Base-by-base conservation (phyloP, 2,329 filamentous ascomycete species). In the Xylariaceae sp. region DNA sequence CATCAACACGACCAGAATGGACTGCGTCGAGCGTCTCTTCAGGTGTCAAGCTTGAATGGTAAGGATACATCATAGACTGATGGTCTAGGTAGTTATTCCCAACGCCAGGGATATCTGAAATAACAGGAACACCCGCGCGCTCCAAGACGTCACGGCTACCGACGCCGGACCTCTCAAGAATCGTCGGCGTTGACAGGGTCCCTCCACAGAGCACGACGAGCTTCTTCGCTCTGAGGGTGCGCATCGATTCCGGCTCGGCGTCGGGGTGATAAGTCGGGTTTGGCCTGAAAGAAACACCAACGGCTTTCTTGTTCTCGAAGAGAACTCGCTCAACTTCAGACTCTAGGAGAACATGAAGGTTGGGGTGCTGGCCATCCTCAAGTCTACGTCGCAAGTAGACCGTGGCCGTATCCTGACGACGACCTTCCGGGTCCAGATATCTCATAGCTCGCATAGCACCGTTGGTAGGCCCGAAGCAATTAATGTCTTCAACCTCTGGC, bases 281-380 rank as follows among this genome's bases (percentile, higher is more conserved):
- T 45, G 71, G 71, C 46, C 72, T 71, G 55, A 76, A 79, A 57
- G 81, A 77, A 6, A 82, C 71, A 0, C 77, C 79, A 2, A 70
- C 69, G 7, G 79, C 79, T 45, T 67, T 57, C 17, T 71, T 75
- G 36, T 70, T 67, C 18, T 79, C 73, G 51, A 79, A 77, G 2
- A 79, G 49, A 13, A 80, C 71, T 6, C 73, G 71, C 3, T 73
- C 66, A 3, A 82, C 77, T 56, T 78, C 76, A 12, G 75, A 72
- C 53, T 82, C 73, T 1, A 74, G 68, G 6, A 82, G 64, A 14
- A 82, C 71, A 49, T 80, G 74, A 18, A 28, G 22, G 7, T 28
- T 28, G 22, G 22, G 22, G 7, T 28, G 22, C 22, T 28, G 22
- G 22, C 22, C 22, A 28, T 28, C 22, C 22, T 28, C 22, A 28